These are phyloP conservation scores for Cryptococcus maquisensis DNA, from an alignment of 1,284 basidiomycete species.

Conservation along the genomic window DNA sequence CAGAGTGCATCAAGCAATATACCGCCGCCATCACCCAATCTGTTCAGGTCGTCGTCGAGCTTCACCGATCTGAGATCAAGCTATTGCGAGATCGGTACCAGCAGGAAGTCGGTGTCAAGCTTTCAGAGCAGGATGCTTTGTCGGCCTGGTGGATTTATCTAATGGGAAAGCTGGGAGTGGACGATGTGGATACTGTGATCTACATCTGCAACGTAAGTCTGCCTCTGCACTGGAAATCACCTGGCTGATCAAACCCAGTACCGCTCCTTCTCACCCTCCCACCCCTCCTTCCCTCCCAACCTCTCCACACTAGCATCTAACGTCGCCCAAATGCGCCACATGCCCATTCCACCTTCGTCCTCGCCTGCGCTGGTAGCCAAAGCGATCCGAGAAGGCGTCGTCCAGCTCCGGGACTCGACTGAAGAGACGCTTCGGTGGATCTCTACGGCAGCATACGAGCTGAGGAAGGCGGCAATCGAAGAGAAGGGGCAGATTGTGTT, in stretches of 20 bases:
- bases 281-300: slow-evolving; percentile 22
- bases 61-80: not conserved
- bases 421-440: slow-evolving; percentile 7
- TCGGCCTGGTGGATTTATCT: slow-evolving; percentile 25
- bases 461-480: slow-evolving; percentile 4
- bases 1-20: too few relatives aligned
- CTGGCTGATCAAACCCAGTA: slow-evolving; percentile 14
- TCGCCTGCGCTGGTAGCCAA: not conserved
- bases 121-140: slow-evolving; percentile 23
- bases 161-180: slow-evolving; percentile 17
- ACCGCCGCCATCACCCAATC: too few relatives aligned
- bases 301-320: slow-evolving; percentile 23
- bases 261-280: slow-evolving; percentile 17
- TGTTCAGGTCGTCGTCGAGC: not conserved
- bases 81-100: not conserved
- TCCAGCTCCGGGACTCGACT: not conserved
- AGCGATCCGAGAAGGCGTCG: slow-evolving; percentile 1
- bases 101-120: not conserved
- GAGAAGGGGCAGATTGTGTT: slow-evolving; percentile 15
- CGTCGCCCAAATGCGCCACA: slow-evolving; percentile 28
- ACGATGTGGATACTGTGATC: slow-evolving; percentile 11
- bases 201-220: slow-evolving; percentile 28
- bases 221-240: not conserved
- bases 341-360: slow-evolving; percentile 3
- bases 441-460: slow-evolving; percentile 1